Evolutionary conservation across 2,329 filamentous ascomycete species (phyloP).

Genomic region (Cladobotryum protrusum): DNA sequence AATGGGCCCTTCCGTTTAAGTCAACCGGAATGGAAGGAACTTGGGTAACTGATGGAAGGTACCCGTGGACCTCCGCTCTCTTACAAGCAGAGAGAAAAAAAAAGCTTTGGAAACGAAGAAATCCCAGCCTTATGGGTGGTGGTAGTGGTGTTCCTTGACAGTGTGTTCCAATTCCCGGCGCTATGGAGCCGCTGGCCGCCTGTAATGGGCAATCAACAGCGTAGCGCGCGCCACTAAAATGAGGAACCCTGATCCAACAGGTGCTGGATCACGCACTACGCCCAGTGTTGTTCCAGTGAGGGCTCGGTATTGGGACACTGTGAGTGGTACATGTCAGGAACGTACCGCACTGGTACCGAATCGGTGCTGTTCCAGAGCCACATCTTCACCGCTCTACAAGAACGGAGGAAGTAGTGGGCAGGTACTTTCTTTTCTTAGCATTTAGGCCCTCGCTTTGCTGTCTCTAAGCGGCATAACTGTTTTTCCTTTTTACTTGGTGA

Average conservation of each 20-base stretch:
- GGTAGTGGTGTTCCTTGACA: no score
- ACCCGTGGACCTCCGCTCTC: no score
- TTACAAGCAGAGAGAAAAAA: no score
- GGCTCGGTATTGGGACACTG: no score
- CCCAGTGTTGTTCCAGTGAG: not conserved
- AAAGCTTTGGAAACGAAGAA: not conserved
- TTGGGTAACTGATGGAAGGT: no score
- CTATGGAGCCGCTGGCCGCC: not conserved
- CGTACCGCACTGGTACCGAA: not conserved
- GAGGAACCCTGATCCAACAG: not conserved
- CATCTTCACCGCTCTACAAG: slow-evolving; percentile 5
- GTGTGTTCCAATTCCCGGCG: not conserved
- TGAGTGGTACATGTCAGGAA: not conserved
- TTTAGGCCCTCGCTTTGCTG: not conserved
- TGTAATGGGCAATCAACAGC: not conserved
- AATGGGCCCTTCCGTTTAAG: no score
- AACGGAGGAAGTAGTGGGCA: no score
- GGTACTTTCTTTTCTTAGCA: no score
- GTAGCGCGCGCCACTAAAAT: not conserved
- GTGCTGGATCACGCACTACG: not conserved
- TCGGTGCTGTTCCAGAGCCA: not conserved
- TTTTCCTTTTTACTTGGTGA: slow-evolving; percentile 9
- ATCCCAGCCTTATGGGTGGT: not conserved
- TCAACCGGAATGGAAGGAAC: no score
- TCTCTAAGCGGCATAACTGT: slow-evolving; percentile 6